Base-by-base conservation (phyloP, 2,329 filamentous ascomycete genomes). In the Pestalotiopsis sp. region DNA sequence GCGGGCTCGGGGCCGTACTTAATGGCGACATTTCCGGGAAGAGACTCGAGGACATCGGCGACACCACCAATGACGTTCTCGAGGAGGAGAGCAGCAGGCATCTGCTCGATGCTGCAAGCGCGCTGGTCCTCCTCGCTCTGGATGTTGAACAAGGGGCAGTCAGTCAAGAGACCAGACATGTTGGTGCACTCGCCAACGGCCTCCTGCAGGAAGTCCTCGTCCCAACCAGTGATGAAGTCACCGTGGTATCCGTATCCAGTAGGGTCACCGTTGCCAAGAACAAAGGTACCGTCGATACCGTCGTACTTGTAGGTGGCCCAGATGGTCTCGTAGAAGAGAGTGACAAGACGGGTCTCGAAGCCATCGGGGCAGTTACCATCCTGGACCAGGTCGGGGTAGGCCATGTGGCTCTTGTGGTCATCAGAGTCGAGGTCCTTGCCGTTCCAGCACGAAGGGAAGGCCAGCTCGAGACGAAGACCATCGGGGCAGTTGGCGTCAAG, bases 381-480 rank as follows among this genome's bases (percentile, higher is more conserved):
- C 81, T 93, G 93, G 74, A 97, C 91, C 13, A 91, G 83, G 73
- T 88, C 86, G 1, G 94, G 93, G 79, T 94, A 98, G 4, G 91
- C 92, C 70, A 97, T 87, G 77, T 98, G 89, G 71, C 82, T 82
- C 78, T 84, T 84, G 81, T 90, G 88, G 76, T 90, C 84, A 0
- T 76, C 68, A 9, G 85, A 85, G 72, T 88, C 86, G 4, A 82
- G 67, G 71, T 91, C 85, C 74, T 89, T 86, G 64, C 93, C 93
- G 74, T 96, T 93, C 92, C 94, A 97, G 87, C 94, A 97, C 1
- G 91, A 94, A 0, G 93, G 93, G 81, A 97, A 97, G 87, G 93
- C 93, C 69, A 97, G 81, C 80, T 97, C 94, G 59, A 95, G 84
- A 61, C 94, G 91, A 60, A 97, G 77, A 69, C 95, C 95, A 75